These are phyloP conservation scores for Penicillium turbatum DNA, from an alignment of 495 filamentous ascomycete genomes.

Conservation along the genomic window DNA sequence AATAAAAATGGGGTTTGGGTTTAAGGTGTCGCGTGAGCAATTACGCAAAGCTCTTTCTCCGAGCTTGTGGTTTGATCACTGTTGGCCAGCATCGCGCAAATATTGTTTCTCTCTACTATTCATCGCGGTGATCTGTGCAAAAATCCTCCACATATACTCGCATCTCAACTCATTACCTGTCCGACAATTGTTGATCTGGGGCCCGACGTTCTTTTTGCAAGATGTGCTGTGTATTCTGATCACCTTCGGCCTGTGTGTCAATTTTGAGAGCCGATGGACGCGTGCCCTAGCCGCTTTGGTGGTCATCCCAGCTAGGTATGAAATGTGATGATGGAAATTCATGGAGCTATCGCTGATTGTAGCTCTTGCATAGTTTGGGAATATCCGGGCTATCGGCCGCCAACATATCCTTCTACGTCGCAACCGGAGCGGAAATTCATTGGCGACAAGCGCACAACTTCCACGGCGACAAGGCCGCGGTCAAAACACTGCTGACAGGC, in stretches of 20 bases:
- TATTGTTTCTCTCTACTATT: conserved; percentile 36
- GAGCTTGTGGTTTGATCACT: conserved; percentile 22
- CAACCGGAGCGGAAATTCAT: conserved; percentile 31
- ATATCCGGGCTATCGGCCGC: conserved; percentile 24
- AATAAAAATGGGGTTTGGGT: neutral
- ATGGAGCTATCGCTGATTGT: neutral
- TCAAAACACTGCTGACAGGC: conserved; percentile 26
- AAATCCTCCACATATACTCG: conserved; percentile 37
- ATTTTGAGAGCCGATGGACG: conserved; percentile 22
- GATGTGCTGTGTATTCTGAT: conserved; percentile 33
- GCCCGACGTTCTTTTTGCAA: conserved; percentile 37
- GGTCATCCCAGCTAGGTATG: conserved; percentile 29
- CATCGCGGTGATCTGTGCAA: conserved; percentile 33
- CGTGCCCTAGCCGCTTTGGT: conserved; percentile 18
- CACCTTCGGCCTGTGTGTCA: conserved; percentile 21
- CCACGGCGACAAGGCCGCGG: conserved; percentile 22
- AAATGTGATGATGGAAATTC: too few relatives aligned
- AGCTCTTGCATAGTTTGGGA: conserved; percentile 11
- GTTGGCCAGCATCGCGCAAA: conserved; percentile 32
- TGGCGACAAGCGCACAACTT: conserved; percentile 30
- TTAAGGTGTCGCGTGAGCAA: neutral
- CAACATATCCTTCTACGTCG: conserved; percentile 30
- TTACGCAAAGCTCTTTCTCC: conserved; percentile 14
- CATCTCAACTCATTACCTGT: conserved; percentile 33
- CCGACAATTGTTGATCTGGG: conserved; percentile 35